These are phyloP conservation scores for Aureobasidium pullulans DNA, from an alignment of 2,329 filamentous ascomycete species.

Conservation along the genomic window DNA sequence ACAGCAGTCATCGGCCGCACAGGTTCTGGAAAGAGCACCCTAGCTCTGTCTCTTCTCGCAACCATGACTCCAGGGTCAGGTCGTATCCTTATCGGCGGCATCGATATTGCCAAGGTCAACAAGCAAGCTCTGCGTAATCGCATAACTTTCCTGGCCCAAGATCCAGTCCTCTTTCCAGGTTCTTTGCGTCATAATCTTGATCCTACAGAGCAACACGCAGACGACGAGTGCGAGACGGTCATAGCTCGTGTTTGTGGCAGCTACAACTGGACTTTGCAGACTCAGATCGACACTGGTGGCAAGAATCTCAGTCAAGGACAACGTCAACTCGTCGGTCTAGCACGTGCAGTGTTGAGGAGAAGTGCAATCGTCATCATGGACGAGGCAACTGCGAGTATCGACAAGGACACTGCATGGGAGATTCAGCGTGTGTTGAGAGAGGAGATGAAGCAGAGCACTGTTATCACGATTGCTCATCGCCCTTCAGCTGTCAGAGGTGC, in stretches of 20 bases:
- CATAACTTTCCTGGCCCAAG: slow-evolving; percentile 61
- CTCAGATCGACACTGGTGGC: slow-evolving; percentile 52
- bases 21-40: slow-evolving; percentile 74
- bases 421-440: slow-evolving; percentile 50
- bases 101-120: slow-evolving; percentile 53
- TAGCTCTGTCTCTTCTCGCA: slow-evolving; percentile 55
- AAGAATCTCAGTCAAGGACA: slow-evolving; percentile 59
- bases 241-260: slow-evolving; percentile 46
- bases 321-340: slow-evolving; percentile 56
- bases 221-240: slow-evolving; percentile 47
- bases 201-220: slow-evolving; percentile 50
- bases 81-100: slow-evolving; percentile 51
- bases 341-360: slow-evolving; percentile 54
- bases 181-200: slow-evolving; percentile 57
- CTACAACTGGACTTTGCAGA: slow-evolving; percentile 51
- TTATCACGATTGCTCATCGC: slow-evolving; percentile 59
- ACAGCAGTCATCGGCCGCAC: slow-evolving; percentile 77
- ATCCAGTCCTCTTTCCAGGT: slow-evolving; percentile 58
- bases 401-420: slow-evolving; percentile 51
- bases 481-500: slow-evolving; percentile 55
- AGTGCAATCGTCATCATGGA: slow-evolving; percentile 58
- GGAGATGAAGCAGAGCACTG: slow-evolving; percentile 52
- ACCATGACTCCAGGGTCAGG: slow-evolving; percentile 49
- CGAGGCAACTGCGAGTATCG: slow-evolving; percentile 59
- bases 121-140: slow-evolving; percentile 53